Conservation (phyloP, 768 basidiomycete species). For the Russula olivacea region DNA sequence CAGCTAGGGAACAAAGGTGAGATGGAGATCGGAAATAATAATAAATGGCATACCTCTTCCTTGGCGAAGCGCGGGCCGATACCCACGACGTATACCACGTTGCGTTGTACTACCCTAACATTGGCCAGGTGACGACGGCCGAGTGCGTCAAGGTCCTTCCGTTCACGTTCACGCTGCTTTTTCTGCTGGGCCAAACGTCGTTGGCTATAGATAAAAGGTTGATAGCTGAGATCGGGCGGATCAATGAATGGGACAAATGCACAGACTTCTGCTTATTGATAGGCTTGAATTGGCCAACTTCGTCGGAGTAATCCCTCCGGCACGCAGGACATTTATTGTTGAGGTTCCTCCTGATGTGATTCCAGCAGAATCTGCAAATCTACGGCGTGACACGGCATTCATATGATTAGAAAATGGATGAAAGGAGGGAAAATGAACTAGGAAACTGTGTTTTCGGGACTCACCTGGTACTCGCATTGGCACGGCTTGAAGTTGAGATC, state of each 20-base stretch:
- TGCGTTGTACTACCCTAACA: slow-evolving; percentile 94
- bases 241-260: neutral
- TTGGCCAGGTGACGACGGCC: slow-evolving; percentile 84
- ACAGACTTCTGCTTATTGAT: slow-evolving; percentile 93
- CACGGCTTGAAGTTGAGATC: slow-evolving; percentile 99
- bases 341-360: slow-evolving; percentile 94
- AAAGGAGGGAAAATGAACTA: neutral
- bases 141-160: slow-evolving; percentile 86
- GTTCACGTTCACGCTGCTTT: slow-evolving; percentile 89
- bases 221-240: slow-evolving; percentile 13
- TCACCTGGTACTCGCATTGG: slow-evolving; percentile 95
- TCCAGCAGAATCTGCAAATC: slow-evolving; percentile 99
- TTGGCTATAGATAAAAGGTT: slow-evolving; percentile 51
- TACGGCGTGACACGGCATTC: slow-evolving; percentile 31
- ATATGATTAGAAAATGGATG: slow-evolving; percentile 15
- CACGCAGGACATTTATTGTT: slow-evolving; percentile 97
- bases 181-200: slow-evolving; percentile 94
- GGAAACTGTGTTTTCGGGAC: slow-evolving; percentile 13
- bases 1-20: slow-evolving; percentile 43
- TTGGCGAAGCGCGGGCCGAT: slow-evolving; percentile 92
- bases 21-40: slow-evolving; percentile 18
- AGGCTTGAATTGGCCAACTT: slow-evolving; percentile 90
- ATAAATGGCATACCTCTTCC: slow-evolving; percentile 71
- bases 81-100: slow-evolving; percentile 93
- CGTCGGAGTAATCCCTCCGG: slow-evolving; percentile 86